Evolutionary conservation across 768 basidiomycete genomes (phyloP).

Genomic region (Rubroboletus satanas): DNA sequence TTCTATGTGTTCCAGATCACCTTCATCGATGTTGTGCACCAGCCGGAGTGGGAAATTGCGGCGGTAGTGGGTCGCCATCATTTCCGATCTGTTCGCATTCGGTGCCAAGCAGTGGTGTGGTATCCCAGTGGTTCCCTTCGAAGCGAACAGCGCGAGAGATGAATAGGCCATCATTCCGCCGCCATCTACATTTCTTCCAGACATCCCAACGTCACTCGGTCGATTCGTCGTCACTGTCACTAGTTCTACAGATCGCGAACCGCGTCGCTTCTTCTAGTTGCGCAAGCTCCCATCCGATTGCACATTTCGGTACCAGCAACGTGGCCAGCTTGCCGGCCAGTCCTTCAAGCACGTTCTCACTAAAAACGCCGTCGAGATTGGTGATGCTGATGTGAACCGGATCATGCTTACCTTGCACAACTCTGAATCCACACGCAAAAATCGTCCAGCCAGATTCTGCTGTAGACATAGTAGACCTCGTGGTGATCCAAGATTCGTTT

Average conservation of each 20-base stretch:
- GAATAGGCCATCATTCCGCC: not conserved
- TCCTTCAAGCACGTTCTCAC: slow-evolving; percentile 51
- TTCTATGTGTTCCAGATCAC: not conserved
- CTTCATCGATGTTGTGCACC: not conserved
- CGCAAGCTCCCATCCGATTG: slow-evolving; percentile 69
- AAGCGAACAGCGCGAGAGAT: slow-evolving; percentile 1
- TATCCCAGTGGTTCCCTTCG: not conserved
- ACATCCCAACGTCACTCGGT: slow-evolving; percentile 23
- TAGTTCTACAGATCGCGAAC: slow-evolving; percentile 34
- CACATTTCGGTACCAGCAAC: slow-evolving; percentile 46
- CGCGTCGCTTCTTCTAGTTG: slow-evolving; percentile 57
- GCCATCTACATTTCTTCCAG: slow-evolving; percentile 8
- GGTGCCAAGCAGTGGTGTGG: not conserved
- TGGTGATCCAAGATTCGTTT: slow-evolving; percentile 75
- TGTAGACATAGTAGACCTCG: slow-evolving; percentile 86
- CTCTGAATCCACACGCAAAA: slow-evolving; percentile 78
- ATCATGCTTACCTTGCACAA: slow-evolving; percentile 55
- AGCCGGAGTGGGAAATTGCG: not conserved
- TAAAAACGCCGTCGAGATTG: slow-evolving; percentile 27
- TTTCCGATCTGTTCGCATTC: slow-evolving; percentile 8
- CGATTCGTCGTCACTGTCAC: slow-evolving; percentile 73
- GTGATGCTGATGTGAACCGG: not conserved
- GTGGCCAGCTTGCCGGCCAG: slow-evolving; percentile 43
- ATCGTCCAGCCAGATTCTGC: slow-evolving; percentile 83
- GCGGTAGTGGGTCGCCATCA: not conserved